Base-by-base conservation (phyloP, 202 grass and related monocot species). In the Zoysia matrella region DNA sequence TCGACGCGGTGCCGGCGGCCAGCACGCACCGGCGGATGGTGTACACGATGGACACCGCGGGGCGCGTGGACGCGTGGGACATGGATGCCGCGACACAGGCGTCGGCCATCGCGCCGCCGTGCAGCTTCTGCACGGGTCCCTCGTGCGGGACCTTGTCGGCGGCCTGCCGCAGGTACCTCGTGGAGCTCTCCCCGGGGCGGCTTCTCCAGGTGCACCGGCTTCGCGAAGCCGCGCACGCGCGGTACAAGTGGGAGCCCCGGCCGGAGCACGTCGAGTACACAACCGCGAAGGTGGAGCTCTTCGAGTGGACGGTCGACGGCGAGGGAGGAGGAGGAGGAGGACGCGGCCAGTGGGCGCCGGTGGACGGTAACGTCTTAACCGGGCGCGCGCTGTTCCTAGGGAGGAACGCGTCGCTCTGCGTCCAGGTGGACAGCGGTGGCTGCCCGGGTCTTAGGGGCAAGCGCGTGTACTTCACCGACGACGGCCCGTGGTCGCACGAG, bases 381-480 rank as follows among this genome's bases (percentile, higher is more conserved):
- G 74, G 71, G 2, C 75, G 60, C 13, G 90, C 87, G 48, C 51
- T 89, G 50, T 92, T 89, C 84, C 16, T 92, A 10, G 90, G 90
- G 47, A 92, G 87, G 84, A 92, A 39, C 84, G 55, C 71, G 67
- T 92, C 90, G 53, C 10, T 84, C 22, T 86, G 84, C 36, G 77
- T 89, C 7, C 41, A 52, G 1, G 71, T 30, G 68, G 73, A 48
- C 10, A 69, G 14, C 3, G 73, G n/a, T 55, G 58, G 30, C 30
- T 36, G 16, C 64, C 61, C 47, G 1, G 84, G 65, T 51, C 45
- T 82, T 68, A 75, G 10, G 74, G 87, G 64, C 6, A 71, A 64
- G 73, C 82, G 87, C 69, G 42, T 92, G 57, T 92, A 92, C 69
- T 87, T 92, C 69, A 89, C 91, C 14, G 91, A 87, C 69, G 87